Conservation (phyloP, 1,284 basidiomycete genomes). For the Rugosomyces carneus region DNA sequence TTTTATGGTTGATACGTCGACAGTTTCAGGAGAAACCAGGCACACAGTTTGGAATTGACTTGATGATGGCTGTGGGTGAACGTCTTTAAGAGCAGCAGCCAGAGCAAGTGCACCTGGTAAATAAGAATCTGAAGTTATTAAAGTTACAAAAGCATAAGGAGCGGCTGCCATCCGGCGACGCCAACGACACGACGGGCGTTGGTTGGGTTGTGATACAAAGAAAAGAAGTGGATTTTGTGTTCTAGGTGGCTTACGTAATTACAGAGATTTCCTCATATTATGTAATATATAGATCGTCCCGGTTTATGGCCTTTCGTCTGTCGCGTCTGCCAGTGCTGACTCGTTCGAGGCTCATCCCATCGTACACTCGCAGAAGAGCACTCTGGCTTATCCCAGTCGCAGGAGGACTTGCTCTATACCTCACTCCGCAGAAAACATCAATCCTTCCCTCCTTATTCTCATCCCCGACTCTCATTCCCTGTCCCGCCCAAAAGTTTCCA, state of each 20-base stretch:
- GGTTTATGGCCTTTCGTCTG: constrained; percentile 12
- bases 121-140: constrained; percentile 87
- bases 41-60: constrained; percentile 83
- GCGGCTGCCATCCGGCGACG: constrained; percentile 41
- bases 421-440: constrained; percentile 36
- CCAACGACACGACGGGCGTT: constrained; percentile 1
- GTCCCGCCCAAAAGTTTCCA: constrained; percentile 22
- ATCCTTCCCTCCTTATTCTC: constrained; percentile 43
- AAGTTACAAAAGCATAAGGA: constrained; percentile 80
- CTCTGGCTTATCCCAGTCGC: constrained; percentile 54
- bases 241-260: constrained; percentile 15
- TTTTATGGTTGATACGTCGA: constrained; percentile 83
- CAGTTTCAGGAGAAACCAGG: constrained; percentile 88
- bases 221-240: constrained; percentile 2
- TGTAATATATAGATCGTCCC: neutral
- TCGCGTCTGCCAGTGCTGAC: constrained; percentile 8
- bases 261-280: neutral
- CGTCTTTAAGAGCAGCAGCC: constrained; percentile 75
- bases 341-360: constrained; percentile 11
- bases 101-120: constrained; percentile 88
- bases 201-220: constrained; percentile 11
- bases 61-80: constrained; percentile 60
- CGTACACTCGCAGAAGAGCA: constrained; percentile 25
- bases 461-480: constrained; percentile 61
- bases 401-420: constrained; percentile 46